Evolutionary conservation across 305 asterid genomes (phyloP), one percentile per base, ranked within the genome.

Genomic region (Coffea humblotiana): DNA sequence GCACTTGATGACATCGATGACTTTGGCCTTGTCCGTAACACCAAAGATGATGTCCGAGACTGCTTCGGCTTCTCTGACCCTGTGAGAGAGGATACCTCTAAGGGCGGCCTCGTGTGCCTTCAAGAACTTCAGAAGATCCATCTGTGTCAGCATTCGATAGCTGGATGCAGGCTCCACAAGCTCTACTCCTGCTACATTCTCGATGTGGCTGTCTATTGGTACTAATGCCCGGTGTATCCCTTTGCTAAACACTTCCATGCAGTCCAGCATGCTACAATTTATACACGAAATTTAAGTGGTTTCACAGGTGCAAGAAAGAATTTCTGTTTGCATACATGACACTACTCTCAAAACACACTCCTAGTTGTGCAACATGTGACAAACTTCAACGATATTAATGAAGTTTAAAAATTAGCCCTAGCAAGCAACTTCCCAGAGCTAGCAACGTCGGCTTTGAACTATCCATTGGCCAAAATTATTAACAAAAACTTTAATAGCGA

Each of bases 161-260:
- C 96, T 82, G 1, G 94, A 88, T 14, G 99, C 96, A 0, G 93
- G 89, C 29, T 93, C 98, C 11, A 88, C 82, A 2, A 95, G 95
- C 48, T 93, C 96, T 0, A 91, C 97, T 43, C 97, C 98, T 0
- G 84, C 82, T 76, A 87, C 63, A 23, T 86, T 88, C n/a, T 93
- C 98, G 58, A 80, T 74, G 27, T 90, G 93, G 82, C 97, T 85
- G 78, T 88, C 94, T 0, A 90, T 73, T 0, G 97, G 99, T 27
- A 95, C 94, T 77, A 93, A 76, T 25, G 98, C 93, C 5, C 98
- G 80, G 80, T 93, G 99, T 74, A 95, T 88, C 67, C 98, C 98
- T 86, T 92, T 92, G 90, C 99, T 89, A 16, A 95, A 88, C 51
- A 94, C 94, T 88, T 95, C 98, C 97, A 95, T 92, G 74, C 97